Conservation (phyloP, 2,329 filamentous ascomycete species). For the Calonectria fujianensis region DNA sequence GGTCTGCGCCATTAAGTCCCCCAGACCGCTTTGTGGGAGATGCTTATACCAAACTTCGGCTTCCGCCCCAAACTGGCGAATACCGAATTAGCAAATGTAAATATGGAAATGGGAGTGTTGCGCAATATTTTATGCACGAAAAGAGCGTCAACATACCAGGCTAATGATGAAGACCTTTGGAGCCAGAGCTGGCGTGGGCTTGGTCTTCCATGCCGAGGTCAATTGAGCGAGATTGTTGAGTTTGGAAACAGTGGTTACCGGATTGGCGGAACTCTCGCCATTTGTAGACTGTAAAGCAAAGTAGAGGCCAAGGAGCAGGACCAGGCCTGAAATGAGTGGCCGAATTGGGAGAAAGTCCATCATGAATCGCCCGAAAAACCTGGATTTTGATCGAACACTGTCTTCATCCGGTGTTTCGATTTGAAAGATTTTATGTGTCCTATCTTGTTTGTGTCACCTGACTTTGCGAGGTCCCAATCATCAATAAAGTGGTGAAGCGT, state of each 20-base stretch:
- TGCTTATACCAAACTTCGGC: slow-evolving; percentile 37
- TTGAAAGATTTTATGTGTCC: not conserved
- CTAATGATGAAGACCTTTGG: slow-evolving; percentile 39
- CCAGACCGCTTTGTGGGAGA: slow-evolving; percentile 36
- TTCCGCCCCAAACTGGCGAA: slow-evolving; percentile 33
- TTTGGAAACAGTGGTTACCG: not conserved
- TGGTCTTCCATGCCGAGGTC: slow-evolving; percentile 5
- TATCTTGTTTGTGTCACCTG: not conserved
- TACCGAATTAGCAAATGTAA: not conserved
- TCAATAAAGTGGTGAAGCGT: not conserved
- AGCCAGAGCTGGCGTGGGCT: not conserved
- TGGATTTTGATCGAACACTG: not conserved
- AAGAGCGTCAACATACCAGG: slow-evolving; percentile 17
- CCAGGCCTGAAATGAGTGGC: not conserved
- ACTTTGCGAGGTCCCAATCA: not conserved
- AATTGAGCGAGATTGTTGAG: not conserved
- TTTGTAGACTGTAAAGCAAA: not conserved
- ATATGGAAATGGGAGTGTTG: not conserved
- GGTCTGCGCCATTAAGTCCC: slow-evolving; percentile 33
- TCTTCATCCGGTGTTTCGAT: too few relatives aligned
- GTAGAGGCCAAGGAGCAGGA: not conserved
- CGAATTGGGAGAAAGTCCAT: slow-evolving; percentile 5
- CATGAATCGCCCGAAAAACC: not conserved
- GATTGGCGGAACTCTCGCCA: not conserved
- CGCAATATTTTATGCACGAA: not conserved